These are phyloP conservation scores for Saccharomycopsis phalli DNA, from an alignment of 1,139 yeast species.

Conservation along the genomic window DNA sequence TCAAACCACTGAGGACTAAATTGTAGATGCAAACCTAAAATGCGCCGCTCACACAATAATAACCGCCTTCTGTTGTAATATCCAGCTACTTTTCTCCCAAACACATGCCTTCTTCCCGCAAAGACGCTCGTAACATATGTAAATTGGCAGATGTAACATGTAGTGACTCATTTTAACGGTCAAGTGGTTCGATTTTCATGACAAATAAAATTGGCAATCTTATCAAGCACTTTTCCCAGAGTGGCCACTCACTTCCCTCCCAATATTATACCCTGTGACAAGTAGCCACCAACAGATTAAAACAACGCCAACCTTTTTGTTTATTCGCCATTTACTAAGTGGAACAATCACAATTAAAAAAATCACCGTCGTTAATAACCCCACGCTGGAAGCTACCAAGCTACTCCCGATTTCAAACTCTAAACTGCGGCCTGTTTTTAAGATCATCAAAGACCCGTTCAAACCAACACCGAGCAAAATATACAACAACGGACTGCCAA, in stretches of 20 bases:
- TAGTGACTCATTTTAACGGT: no score
- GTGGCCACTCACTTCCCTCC: conserved; percentile 13
- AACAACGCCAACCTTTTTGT: conserved; percentile 44
- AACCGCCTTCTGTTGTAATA: no score
- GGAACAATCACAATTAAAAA: conserved; percentile 51
- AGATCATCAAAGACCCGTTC: conserved; percentile 49
- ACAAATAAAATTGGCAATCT: no score
- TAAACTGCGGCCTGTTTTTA: conserved; percentile 24
- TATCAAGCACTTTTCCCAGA: no score
- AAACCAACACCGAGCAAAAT: conserved; percentile 57
- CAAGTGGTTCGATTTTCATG: no score
- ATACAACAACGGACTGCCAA: conserved; percentile 80
- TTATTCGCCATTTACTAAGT: conserved; percentile 55
- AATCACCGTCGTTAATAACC: conserved; percentile 48
- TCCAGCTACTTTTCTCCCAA: no score
- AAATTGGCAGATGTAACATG: no score
- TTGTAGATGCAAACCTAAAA: no score
- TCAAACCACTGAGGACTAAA: no score
- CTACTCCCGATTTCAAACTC: conserved; percentile 38
- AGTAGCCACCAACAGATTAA: conserved; percentile 49
- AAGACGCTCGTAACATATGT: no score
- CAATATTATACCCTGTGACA: conserved; percentile 35
- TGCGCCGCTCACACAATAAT: no score
- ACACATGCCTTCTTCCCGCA: no score
- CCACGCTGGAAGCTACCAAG: conserved; percentile 41